These are phyloP conservation scores for Phlyctochytrium arcticum DNA, from an alignment of 192 early-diverging fungal species.

Conservation along the genomic window DNA sequence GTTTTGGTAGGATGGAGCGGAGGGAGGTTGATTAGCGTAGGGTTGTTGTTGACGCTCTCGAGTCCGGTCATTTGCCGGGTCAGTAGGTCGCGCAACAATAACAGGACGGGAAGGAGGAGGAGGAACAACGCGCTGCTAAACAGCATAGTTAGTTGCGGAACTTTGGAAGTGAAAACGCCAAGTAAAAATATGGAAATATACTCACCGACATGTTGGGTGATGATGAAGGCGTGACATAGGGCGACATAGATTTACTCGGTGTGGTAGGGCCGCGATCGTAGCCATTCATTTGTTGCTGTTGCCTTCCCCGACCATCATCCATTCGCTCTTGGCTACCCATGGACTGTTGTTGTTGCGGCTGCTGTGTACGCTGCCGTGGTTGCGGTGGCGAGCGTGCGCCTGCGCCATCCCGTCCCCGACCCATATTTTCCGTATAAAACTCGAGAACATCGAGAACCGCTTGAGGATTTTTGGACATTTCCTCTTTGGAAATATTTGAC, in stretches of 20 bases:
- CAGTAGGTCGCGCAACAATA: slow-evolving; percentile 21
- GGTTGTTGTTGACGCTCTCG: slow-evolving; percentile 15
- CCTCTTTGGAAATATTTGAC: slow-evolving; percentile 94
- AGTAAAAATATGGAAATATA: neutral
- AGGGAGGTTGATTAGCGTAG: slow-evolving; percentile 10
- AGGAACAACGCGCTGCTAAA: slow-evolving; percentile 18
- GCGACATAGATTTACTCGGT: neutral
- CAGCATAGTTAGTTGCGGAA: neutral
- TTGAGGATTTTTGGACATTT: slow-evolving; percentile 97
- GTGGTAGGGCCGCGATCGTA: neutral
- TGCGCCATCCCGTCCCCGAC: slow-evolving; percentile 8
- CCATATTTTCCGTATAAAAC: slow-evolving; percentile 87
- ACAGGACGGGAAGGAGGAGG: slow-evolving; percentile 11
- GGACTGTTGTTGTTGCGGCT: neutral
- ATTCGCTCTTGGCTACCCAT: neutral
- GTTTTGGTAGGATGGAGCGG: neutral
- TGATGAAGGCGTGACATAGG: slow-evolving; percentile 17
- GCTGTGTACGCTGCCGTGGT: neutral
- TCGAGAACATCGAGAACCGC: slow-evolving; percentile 96
- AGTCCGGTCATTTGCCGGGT: slow-evolving; percentile 9
- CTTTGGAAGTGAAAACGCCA: neutral
- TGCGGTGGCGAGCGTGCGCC: slow-evolving; percentile 1
- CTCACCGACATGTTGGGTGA: slow-evolving; percentile 23
- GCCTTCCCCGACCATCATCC: neutral
- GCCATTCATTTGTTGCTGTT: neutral